Percentiles rank a stretch among this genome's conserved stretches.
phyloP scores from a whole-genome alignment of 192 early-diverging fungal genomes.

The Entomortierella chlamydospora region DNA sequence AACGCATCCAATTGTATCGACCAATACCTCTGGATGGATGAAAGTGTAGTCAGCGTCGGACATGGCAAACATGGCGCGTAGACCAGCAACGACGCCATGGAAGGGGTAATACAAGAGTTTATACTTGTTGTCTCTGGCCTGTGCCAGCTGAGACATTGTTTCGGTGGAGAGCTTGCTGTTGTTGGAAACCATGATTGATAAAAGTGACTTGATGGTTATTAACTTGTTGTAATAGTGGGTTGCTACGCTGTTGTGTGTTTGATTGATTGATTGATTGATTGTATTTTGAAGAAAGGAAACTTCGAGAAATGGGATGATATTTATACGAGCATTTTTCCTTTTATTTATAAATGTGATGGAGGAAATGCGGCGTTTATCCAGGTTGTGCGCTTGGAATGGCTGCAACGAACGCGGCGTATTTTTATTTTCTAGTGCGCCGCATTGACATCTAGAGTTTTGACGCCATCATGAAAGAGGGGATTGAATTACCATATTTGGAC shows the following conservation, averaged over 20 bases:
- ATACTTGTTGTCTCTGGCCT: conserved; percentile 34
- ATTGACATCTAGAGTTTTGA: too few species aligned
- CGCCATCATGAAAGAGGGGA: too few species aligned
- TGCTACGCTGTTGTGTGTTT: neutral
- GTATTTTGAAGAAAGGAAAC: neutral
- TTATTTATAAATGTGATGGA: too few species aligned
- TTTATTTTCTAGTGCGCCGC: too few species aligned
- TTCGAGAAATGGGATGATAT: neutral
- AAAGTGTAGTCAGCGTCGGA: conserved; percentile 22
- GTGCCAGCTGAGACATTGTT: conserved; percentile 9
- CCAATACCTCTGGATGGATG: conserved; percentile 24
- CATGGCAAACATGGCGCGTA: conserved; percentile 45
- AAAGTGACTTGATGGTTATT: too few species aligned
- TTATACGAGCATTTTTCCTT: too few species aligned
- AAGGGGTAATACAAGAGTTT: conserved; percentile 26
- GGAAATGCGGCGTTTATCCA: too few species aligned
- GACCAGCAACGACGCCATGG: conserved; percentile 31
- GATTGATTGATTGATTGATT: neutral
- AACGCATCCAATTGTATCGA: too few species aligned
- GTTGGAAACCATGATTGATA: neutral
- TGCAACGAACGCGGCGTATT: too few species aligned
- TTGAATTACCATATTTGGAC: too few species aligned
- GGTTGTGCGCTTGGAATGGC: too few species aligned
- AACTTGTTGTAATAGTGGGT: neutral
- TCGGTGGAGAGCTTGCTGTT: conserved; percentile 38